These are phyloP conservation scores for Boletus eberwhitei DNA, from an alignment of 768 basidiomycete species.

Conservation along the genomic window DNA sequence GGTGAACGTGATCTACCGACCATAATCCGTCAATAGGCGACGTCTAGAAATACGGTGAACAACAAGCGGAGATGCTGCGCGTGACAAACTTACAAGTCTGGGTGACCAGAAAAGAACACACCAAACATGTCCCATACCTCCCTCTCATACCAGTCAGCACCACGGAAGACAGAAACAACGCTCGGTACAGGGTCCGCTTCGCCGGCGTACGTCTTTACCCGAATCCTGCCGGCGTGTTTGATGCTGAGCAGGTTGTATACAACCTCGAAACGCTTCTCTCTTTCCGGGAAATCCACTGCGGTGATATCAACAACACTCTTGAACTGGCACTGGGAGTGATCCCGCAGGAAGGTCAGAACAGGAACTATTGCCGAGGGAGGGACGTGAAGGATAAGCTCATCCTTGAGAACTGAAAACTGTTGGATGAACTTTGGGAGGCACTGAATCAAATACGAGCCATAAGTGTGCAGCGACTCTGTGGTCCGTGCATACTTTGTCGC, in stretches of 20 bases:
- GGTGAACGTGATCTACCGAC: conserved; percentile 35
- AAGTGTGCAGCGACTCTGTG: conserved; percentile 80
- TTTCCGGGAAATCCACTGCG: conserved; percentile 92
- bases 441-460: conserved; percentile 89
- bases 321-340: conserved; percentile 94
- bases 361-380: conserved; percentile 79
- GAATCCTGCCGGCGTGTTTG: conserved; percentile 73
- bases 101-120: conserved; percentile 94
- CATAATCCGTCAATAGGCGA: conserved; percentile 97
- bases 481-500: conserved; percentile 66
- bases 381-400: conserved; percentile 89
- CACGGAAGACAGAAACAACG: conserved; percentile 70
- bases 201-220: conserved; percentile 96
- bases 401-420: conserved; percentile 95
- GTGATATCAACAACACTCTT: conserved; percentile 91
- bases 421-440: conserved; percentile 97
- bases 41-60: conserved; percentile 50
- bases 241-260: conserved; percentile 93
- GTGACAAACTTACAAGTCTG: conserved; percentile 73
- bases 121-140: conserved; percentile 99
- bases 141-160: conserved; percentile 98
- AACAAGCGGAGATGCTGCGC: conserved; percentile 3
- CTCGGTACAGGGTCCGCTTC: conserved; percentile 92
- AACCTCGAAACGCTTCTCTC: conserved; percentile 92
- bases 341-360: conserved; percentile 87